These are phyloP conservation scores for Penicillium taxi DNA, from an alignment of 495 filamentous ascomycete genomes.

Conservation along the genomic window DNA sequence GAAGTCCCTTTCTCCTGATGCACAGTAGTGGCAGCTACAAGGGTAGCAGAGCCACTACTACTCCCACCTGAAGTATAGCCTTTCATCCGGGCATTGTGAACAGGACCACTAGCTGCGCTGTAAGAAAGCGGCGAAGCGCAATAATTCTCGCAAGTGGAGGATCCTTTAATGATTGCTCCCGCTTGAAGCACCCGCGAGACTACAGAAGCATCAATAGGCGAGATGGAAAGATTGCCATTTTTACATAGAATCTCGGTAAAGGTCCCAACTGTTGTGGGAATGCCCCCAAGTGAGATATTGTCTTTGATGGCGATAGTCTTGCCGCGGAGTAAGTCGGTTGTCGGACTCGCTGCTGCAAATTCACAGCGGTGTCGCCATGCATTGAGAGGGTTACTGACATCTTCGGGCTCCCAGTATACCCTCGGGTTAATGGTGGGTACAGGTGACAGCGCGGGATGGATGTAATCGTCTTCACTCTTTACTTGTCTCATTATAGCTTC, in stretches of 20 bases:
- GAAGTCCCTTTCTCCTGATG: slow-evolving; percentile 20
- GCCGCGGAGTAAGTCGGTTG: slow-evolving; percentile 15
- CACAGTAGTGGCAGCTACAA: slow-evolving; percentile 39
- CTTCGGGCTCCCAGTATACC: slow-evolving; percentile 16
- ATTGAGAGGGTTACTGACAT: slow-evolving; percentile 28
- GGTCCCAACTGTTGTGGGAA: slow-evolving; percentile 28
- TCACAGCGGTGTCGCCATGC: slow-evolving; percentile 28
- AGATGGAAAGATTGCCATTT: slow-evolving; percentile 16
- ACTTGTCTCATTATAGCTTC: slow-evolving; percentile 17
- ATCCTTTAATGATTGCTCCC: slow-evolving; percentile 29
- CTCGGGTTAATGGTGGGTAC: slow-evolving; percentile 7
- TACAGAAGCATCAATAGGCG: slow-evolving; percentile 29
- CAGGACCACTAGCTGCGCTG: slow-evolving; percentile 36
- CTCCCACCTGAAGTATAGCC: slow-evolving; percentile 44
- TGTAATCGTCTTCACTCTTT: slow-evolving; percentile 18
- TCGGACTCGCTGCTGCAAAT: slow-evolving; percentile 11
- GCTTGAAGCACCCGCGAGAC: slow-evolving; percentile 34
- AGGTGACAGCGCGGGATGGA: slow-evolving; percentile 19
- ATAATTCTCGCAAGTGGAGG: slow-evolving; percentile 37
- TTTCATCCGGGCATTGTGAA: slow-evolving; percentile 36
- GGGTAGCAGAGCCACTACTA: slow-evolving; percentile 42
- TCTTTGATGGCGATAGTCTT: slow-evolving; percentile 31
- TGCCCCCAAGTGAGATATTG: slow-evolving; percentile 25
- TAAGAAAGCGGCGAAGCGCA: slow-evolving; percentile 27
- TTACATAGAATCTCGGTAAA: slow-evolving; percentile 18